Base-by-base conservation (phyloP, 768 basidiomycete species). In the Boletus coccyginus region DNA sequence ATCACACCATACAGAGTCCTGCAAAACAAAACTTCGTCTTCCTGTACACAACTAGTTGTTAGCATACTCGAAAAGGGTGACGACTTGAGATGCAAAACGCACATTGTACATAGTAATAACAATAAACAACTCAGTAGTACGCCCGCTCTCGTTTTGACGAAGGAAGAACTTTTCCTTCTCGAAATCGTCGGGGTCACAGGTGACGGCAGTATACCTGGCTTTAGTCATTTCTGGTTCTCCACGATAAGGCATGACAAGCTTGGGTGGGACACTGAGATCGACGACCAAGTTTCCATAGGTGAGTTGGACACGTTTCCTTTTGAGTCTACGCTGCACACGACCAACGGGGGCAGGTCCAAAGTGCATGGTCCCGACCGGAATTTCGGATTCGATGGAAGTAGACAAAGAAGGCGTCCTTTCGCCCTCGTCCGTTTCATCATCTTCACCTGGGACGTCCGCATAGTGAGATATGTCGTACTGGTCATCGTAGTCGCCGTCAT, bases 31-130 rank as follows among this genome's bases (percentile, higher is more conserved):
- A 93, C 77, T 63, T 98, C 95, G 65, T 92, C 86, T 74, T 92
- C 90, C 90, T 92, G 62, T 38, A 47, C 41, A 43, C 12, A 27
- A 21, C 17, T 17, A 16, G 5, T 21, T 16, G 46, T 67, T 36
- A 67, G 64, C 56, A 61, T 14, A 29, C 54, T 50, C 31, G 38
- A 45, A 45, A 46, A 33, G 50, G 54, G 32, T 7, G 7, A 29
- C 14, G 5, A 44, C 3, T 36, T 35, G n/a, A 56, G n/a, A n/a
- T 33, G 48, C 24, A 27, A 27, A 21, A 70, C 87, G 68, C 70
- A 96, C 95, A 70, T 97, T 97, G 69, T 88, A 97, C 93, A 97
- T 94, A 24, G 94, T 98, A 64, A 98, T 90, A 55, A 93, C 91
- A 68, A 98, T 89, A 75, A 96, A 90, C 52, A 98, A 70, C 66